Conservation (phyloP, 768 basidiomycete genomes). For the Trametes coccinea region DNA sequence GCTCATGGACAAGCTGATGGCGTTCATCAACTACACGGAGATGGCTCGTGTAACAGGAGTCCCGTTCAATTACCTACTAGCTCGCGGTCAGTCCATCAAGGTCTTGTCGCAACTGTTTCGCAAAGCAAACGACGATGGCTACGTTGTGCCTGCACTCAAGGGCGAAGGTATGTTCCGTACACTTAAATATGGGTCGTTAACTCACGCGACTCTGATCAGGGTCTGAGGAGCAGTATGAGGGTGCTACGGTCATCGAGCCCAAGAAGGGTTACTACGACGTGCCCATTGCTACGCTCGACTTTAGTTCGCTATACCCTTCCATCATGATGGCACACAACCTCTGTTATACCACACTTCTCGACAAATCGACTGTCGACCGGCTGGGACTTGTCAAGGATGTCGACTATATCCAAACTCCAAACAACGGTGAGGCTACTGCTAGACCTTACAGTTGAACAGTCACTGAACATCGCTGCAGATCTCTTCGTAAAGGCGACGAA, state of each 20-base stretch:
- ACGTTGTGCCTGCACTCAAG: conserved; percentile 83
- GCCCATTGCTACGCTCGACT: conserved; percentile 97
- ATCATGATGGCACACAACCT: conserved; percentile 99
- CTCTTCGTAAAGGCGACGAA: conserved; percentile 72
- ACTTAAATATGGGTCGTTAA: not conserved
- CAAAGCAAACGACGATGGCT: conserved; percentile 88
- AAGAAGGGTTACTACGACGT: conserved; percentile 94
- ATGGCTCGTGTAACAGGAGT: conserved; percentile 99
- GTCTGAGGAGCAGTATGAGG: conserved; percentile 95
- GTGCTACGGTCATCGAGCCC: conserved; percentile 98
- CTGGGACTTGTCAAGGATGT: conserved; percentile 76
- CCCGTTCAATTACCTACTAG: conserved; percentile 93
- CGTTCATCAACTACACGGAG: conserved; percentile 96
- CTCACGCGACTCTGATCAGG: conserved; percentile 43
- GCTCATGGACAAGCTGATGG: conserved; percentile 97
- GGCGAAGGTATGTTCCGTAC: conserved; percentile 62
- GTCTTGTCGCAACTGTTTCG: conserved; percentile 95
- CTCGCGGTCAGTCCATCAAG: conserved; percentile 97
- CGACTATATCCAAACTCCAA: conserved; percentile 94
- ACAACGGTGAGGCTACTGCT: conserved; percentile 64
- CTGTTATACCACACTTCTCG: conserved; percentile 95
- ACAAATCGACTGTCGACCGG: conserved; percentile 74
- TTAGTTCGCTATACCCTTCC: conserved; percentile 96
- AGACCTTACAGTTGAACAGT: too few species aligned
- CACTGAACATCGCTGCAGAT: conserved; percentile 48